A percentile compares a stretch with the other conserved stretches of the same genome.
phyloP scores from a whole-genome alignment of 305 asterid genomes.

The Fraxinus floribunda region DNA sequence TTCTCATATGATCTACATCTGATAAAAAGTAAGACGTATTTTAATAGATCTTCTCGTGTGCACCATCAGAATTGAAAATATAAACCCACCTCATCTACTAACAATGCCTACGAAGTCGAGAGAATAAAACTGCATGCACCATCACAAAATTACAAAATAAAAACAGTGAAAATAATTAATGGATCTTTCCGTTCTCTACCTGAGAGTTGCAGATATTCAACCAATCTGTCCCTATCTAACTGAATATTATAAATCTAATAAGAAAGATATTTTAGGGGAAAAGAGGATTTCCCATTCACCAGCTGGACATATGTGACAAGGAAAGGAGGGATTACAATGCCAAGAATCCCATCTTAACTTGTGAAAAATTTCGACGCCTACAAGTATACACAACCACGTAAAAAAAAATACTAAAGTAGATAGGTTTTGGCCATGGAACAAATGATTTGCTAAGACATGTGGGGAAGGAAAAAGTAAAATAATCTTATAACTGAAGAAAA shows the following conservation, averaged over 20 bases:
- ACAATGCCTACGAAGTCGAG: background rate
- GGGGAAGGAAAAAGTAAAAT: background rate
- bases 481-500: background rate
- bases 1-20: slow-evolving; percentile 79
- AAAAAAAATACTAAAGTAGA: background rate
- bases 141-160: background rate
- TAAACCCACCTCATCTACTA: slow-evolving; percentile 8
- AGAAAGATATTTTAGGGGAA: background rate
- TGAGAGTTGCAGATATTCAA: background rate
- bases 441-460: background rate
- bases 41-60: slow-evolving; percentile 6
- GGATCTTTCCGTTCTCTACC: background rate
- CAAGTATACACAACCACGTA: background rate
- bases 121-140: background rate
- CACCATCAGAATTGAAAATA: slow-evolving; percentile 13
- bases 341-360: background rate
- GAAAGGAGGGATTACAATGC: background rate
- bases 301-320: background rate
- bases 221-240: background rate
- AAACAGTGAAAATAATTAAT: background rate
- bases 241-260: background rate
- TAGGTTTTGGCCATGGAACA: background rate
- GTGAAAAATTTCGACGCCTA: background rate
- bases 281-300: background rate
- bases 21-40: slow-evolving; percentile 7